phyloP scores from a whole-genome alignment of 2,329 filamentous ascomycete species.

The Trichoderma polysporum region DNA sequence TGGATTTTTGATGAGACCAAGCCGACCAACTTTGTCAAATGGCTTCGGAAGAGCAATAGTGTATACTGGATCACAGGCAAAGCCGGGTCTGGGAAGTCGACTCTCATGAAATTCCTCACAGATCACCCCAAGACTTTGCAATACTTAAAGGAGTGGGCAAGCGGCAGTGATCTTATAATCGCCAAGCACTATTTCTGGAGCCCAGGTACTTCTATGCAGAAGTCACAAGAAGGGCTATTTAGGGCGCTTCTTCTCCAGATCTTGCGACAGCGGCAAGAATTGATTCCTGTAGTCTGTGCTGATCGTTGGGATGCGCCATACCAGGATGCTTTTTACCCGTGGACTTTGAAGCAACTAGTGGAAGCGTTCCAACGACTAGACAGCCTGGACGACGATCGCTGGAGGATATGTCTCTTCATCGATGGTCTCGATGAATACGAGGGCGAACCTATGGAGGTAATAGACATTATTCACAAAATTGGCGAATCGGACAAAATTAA shows the following conservation, averaged over 20 bases:
- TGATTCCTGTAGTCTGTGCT: neutral
- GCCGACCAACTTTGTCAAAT: slow-evolving; percentile 24
- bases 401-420: slow-evolving; percentile 24
- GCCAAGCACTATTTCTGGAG: slow-evolving; percentile 23
- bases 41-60: slow-evolving; percentile 23
- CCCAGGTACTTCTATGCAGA: slow-evolving; percentile 21
- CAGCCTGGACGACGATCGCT: neutral
- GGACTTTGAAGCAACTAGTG: slow-evolving; percentile 13
- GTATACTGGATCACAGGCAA: slow-evolving; percentile 37
- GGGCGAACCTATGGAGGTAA: slow-evolving; percentile 20
- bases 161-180: neutral
- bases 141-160: neutral
- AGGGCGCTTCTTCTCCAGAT: slow-evolving; percentile 23
- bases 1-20: slow-evolving; percentile 28
- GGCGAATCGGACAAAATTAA: slow-evolving; percentile 18
- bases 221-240: slow-evolving; percentile 18
- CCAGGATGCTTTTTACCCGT: neutral
- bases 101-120: slow-evolving; percentile 37
- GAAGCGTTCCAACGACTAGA: neutral
- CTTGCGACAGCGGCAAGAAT: neutral
- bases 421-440: slow-evolving; percentile 26
- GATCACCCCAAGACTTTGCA: neutral
- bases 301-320: slow-evolving; percentile 1
- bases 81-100: slow-evolving; percentile 42
- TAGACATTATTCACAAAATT: slow-evolving; percentile 10